Conservation (phyloP, 495 filamentous ascomycete genomes). For the Aspergillus haitiensis region DNA sequence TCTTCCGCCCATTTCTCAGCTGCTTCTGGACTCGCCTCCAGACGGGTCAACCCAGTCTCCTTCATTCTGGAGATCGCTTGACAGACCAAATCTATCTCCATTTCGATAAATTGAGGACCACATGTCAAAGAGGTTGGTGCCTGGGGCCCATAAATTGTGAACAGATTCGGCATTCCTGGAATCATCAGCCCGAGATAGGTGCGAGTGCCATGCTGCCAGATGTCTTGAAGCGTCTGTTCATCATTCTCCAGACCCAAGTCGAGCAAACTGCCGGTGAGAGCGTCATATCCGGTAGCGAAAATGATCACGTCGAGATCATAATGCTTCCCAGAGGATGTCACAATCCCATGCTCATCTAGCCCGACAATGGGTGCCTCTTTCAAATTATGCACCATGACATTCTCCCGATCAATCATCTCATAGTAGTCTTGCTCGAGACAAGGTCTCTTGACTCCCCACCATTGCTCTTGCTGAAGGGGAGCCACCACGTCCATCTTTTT, state of each 20-base stretch:
- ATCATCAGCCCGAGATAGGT: conserved; percentile 53
- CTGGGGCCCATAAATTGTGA: conserved; percentile 51
- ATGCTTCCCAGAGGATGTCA: conserved; percentile 38
- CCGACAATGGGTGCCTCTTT: conserved; percentile 45
- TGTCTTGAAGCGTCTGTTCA: conserved; percentile 38
- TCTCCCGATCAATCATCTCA: conserved; percentile 53
- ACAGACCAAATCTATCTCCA: conserved; percentile 54
- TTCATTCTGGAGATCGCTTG: conserved; percentile 43
- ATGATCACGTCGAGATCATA: conserved; percentile 54
- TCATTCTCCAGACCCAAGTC: conserved; percentile 47
- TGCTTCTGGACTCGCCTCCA: conserved; percentile 40
- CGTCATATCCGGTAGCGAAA: conserved; percentile 58
- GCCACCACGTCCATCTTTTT: conserved; percentile 50
- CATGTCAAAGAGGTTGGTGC: conserved; percentile 50
- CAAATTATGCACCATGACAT: conserved; percentile 54
- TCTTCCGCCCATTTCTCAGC: conserved; percentile 40
- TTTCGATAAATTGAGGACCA: conserved; percentile 51
- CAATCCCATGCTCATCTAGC: conserved; percentile 44
- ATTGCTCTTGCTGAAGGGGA: conserved; percentile 48
- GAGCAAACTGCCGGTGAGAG: conserved; percentile 50
- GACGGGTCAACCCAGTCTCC: conserved; percentile 29
- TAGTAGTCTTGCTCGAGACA: conserved; percentile 56
- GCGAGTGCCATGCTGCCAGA: conserved; percentile 47
- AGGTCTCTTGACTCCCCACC: conserved; percentile 52
- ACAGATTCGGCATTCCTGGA: conserved; percentile 53